Evolutionary conservation across 441 rosid species (phyloP), one percentile per base, ranked within the genome.

Genomic region (Cnidoscolus chayamansa): DNA sequence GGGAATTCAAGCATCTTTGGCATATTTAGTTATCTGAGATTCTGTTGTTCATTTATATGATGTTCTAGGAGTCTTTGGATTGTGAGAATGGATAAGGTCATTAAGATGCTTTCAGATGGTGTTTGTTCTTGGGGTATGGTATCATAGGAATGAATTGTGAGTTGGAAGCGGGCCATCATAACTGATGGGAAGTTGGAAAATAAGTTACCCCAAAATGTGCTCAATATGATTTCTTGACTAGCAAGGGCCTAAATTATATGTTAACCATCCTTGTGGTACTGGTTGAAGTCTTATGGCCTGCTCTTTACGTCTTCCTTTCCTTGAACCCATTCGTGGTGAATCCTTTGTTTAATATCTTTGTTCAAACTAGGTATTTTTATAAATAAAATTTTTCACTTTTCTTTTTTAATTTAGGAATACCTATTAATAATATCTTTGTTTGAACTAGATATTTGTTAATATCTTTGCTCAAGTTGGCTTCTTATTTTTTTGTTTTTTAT

Each of bases 151-250:
- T 45, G n/a, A 47, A 47, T 3, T 20, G 16, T 20, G 16, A 43
- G 10, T 64, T 7, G n/a, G 16, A 45, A 58, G 37, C 30, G 13
- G 10, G 40, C 47, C 53, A 19, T 45, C 47, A 47, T 35, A 12
- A 64, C 17, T 19, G 68, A 40, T 64, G 68, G 68, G 31, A 45
- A 45, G 20, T 64, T 64, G n/a, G 15, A 35, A 61, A 61, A 61
- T 61, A 17, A 31, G 43, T 45, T 64, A 2, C 54, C 32, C 37
- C 11, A 25, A 43, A 3, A 4, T 45, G 17, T 64, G 32, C 35
- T 0, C 9, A 43, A 49, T 64, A 10, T 19, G 13, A 5, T 20
- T 64, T 64, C 1, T 17, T 2, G 25, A 62, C 25, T 17, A 64
- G 68, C 37, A 64, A 45, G 47, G 68, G 54, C 32, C 11, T 64